Evolutionary conservation across 148 eudicot species (phyloP).

Genomic region (Chenopodium quinoa): DNA sequence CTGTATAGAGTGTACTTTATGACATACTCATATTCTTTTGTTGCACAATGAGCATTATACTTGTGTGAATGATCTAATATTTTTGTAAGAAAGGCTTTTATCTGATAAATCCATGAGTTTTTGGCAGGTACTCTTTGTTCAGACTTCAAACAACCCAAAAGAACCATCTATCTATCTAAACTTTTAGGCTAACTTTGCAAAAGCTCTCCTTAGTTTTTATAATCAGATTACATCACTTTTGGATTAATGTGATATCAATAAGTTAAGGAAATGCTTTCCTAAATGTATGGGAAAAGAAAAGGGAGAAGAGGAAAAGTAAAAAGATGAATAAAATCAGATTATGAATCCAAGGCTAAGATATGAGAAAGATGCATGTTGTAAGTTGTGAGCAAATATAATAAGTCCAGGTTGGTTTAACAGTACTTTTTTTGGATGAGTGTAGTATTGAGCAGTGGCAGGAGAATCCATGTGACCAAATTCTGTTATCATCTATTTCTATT

Average conservation of each 20-base stretch:
- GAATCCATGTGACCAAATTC: constrained; percentile 33
- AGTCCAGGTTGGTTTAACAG: not conserved
- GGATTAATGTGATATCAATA: not conserved
- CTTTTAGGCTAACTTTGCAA: not conserved
- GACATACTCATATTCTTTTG: too few relatives aligned
- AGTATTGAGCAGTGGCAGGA: constrained; percentile 11
- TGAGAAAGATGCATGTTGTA: not conserved
- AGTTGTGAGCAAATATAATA: not conserved
- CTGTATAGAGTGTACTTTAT: too few relatives aligned
- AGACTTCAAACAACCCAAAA: too few relatives aligned
- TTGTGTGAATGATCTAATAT: too few relatives aligned
- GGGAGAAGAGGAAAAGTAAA: not conserved
- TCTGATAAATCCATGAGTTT: too few relatives aligned
- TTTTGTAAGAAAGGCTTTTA: too few relatives aligned
- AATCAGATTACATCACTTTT: too few relatives aligned
- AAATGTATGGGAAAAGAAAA: not conserved
- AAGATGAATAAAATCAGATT: not conserved
- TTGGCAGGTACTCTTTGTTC: too few relatives aligned
- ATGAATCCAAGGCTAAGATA: not conserved
- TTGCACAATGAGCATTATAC: too few relatives aligned
- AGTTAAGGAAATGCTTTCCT: not conserved
- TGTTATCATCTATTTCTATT: constrained; percentile 4
- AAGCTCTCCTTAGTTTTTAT: not conserved
- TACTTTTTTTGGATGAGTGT: not conserved
- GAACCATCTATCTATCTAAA: not conserved